Percentiles rank a stretch among this genome's conserved stretches.
These are phyloP conservation scores for Taiozyma sp. DNA, from an alignment of 1,139 yeast species.

Conservation along the genomic window DNA sequence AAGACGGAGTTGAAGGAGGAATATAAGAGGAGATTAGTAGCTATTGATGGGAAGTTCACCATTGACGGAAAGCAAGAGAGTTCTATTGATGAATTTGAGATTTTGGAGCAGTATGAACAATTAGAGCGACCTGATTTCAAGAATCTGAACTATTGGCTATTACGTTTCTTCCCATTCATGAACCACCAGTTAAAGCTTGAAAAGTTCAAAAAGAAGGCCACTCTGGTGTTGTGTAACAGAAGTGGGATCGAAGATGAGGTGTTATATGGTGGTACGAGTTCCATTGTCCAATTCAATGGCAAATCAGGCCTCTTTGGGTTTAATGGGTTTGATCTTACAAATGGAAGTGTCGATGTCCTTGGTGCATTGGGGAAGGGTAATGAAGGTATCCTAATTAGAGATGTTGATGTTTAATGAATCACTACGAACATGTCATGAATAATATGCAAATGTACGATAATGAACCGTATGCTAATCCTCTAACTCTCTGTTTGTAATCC, in stretches of 20 bases:
- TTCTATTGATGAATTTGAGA: conserved; percentile 1
- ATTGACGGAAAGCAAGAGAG: conserved; percentile 9
- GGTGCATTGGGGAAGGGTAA: conserved; percentile 56
- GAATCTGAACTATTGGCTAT: conserved; percentile 59
- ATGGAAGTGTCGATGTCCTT: conserved; percentile 45
- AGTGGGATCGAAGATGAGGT: conserved; percentile 68
- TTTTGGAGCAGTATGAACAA: conserved; percentile 8
- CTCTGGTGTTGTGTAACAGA: conserved; percentile 56
- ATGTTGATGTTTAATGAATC: conserved; percentile 38
- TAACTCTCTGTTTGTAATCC: not conserved
- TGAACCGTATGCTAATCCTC: not conserved
- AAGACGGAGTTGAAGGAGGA: conserved; percentile 19
- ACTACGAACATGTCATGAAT: not conserved
- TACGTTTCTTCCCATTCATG: conserved; percentile 63
- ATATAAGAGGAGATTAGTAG: conserved; percentile 11
- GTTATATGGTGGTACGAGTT: conserved; percentile 68
- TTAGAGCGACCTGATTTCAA: conserved; percentile 31
- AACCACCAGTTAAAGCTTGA: conserved; percentile 32
- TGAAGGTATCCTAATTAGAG: conserved; percentile 58
- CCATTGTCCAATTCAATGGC: conserved; percentile 48
- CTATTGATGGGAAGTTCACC: conserved; percentile 13
- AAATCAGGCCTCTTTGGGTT: conserved; percentile 24
- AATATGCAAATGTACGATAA: not conserved
- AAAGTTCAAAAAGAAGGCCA: conserved; percentile 18
- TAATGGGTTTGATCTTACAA: conserved; percentile 27